phyloP scores from a whole-genome alignment of 352 stramenopile genomes.

The Globisporangium camurandrum region DNA sequence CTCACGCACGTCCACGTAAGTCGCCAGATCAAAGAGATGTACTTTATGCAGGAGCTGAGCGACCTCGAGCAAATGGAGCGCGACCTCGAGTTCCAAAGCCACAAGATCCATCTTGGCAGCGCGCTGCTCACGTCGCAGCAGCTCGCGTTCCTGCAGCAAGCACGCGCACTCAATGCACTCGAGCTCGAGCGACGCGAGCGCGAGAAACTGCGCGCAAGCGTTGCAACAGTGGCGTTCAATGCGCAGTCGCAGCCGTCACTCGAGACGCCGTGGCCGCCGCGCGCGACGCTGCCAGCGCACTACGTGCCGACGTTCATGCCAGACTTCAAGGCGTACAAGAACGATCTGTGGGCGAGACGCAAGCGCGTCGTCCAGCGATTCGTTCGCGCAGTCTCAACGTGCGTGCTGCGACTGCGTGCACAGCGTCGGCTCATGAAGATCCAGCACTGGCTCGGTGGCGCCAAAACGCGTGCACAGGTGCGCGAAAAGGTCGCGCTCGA shows the following conservation, averaged over 20 bases:
- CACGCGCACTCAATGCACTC: conserved; percentile 32
- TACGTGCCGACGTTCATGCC: conserved; percentile 25
- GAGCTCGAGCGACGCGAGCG: conserved; percentile 25
- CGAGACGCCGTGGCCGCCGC: conserved; percentile 19
- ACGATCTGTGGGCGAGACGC: conserved; percentile 76
- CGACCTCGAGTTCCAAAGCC: conserved; percentile 81
- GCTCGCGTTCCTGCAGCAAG: conserved; percentile 29
- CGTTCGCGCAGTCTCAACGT: conserved; percentile 59
- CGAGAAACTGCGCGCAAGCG: conserved; percentile 34
- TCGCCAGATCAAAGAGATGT: conserved; percentile 70
- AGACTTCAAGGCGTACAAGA: conserved; percentile 85
- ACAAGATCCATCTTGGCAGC: conserved; percentile 58
- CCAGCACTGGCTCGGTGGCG: conserved; percentile 37
- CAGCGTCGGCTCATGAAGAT: conserved; percentile 51
- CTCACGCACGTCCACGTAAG: conserved; percentile 30
- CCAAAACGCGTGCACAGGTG: conserved; percentile 42
- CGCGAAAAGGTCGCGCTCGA: conserved; percentile 51
- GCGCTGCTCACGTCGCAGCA: conserved; percentile 44
- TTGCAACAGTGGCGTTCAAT: conserved; percentile 27
- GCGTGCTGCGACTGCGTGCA: conserved; percentile 57
- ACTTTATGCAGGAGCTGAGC: conserved; percentile 75
- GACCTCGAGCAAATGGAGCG: conserved; percentile 69
- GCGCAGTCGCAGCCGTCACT: conserved; percentile 17
- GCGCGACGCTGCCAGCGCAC: conserved; percentile 33
- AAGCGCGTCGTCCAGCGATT: conserved; percentile 64